A percentile compares a stretch with the other conserved stretches of the same genome.
These are phyloP conservation scores for Abrus precatorius DNA, from an alignment of 306 rosid species.

Conservation along the genomic window DNA sequence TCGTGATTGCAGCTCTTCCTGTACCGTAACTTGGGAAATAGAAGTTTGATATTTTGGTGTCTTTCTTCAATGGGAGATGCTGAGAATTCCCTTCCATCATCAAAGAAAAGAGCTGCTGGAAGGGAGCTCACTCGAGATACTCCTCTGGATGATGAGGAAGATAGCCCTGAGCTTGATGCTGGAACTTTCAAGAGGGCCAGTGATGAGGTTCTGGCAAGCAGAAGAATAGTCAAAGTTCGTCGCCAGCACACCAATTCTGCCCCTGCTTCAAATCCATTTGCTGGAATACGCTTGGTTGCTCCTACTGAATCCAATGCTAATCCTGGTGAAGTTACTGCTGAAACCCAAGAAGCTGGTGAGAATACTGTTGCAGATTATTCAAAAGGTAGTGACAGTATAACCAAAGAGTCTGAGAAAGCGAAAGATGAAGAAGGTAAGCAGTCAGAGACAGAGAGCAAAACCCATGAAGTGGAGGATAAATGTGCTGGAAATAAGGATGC, in stretches of 20 bases:
- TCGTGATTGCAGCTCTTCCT: conserved; percentile 54
- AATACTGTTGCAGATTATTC: conserved; percentile 44
- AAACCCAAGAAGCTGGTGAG: conserved; percentile 52
- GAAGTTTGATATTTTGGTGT: conserved; percentile 29
- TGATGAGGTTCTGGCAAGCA: conserved; percentile 84
- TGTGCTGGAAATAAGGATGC: conserved; percentile 47
- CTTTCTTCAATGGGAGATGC: conserved; percentile 76
- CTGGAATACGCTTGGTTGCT: conserved; percentile 74
- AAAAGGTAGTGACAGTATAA: conserved; percentile 44
- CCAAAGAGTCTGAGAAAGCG: conserved; percentile 47
- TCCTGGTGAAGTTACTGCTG: conserved; percentile 57
- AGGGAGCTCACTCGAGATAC: conserved; percentile 86
- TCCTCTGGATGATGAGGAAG: conserved; percentile 89
- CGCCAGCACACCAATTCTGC: conserved; percentile 64
- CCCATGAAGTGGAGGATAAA: conserved; percentile 49
- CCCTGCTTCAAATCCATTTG: conserved; percentile 86
- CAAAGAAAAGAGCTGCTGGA: conserved; percentile 97
- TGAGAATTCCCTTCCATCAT: conserved; percentile 69
- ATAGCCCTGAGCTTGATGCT: conserved; percentile 62
- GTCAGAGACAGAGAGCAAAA: conserved; percentile 44
- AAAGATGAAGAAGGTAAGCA: conserved; percentile 54
- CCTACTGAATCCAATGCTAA: conserved; percentile 53
- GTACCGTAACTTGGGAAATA: conserved; percentile 20
- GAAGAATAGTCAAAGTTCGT: conserved; percentile 90
- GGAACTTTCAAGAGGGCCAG: conserved; percentile 96